These are phyloP conservation scores for Kregervanrija fluxuum DNA, from an alignment of 805 yeast genomes.

Conservation along the genomic window DNA sequence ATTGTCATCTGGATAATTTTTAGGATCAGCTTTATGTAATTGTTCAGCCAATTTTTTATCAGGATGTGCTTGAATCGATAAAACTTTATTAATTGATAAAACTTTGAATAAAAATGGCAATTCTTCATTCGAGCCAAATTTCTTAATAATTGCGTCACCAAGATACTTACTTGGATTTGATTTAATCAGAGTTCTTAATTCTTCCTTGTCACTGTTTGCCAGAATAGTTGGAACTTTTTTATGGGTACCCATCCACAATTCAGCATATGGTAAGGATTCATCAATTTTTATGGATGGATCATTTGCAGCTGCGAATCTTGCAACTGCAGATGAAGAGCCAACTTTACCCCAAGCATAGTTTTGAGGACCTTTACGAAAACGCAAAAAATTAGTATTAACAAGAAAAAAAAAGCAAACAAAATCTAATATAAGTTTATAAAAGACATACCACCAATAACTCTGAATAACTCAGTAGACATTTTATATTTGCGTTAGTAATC, in stretches of 20 bases:
- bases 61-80: conserved; percentile 97
- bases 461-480: conserved; percentile 24
- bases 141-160: conserved; percentile 49
- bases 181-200: conserved; percentile 62
- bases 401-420: too few species aligned
- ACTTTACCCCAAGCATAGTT: conserved; percentile 50
- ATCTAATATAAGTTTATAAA: background rate
- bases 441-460: conserved; percentile 28
- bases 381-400: background rate
- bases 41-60: conserved; percentile 77
- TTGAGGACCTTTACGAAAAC: conserved; percentile 23
- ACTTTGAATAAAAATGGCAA: conserved; percentile 93
- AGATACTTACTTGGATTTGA: conserved; percentile 51
- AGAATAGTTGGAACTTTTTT: conserved; percentile 78
- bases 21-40: conserved; percentile 77
- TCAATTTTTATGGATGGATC: conserved; percentile 51
- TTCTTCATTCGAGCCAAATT: conserved; percentile 58
- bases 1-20: conserved; percentile 94
- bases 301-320: conserved; percentile 71
- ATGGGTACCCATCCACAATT: conserved; percentile 99
- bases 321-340: conserved; percentile 82
- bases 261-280: conserved; percentile 85
- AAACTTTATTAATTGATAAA: conserved; percentile 83
- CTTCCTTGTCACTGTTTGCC: conserved; percentile 38
- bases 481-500: background rate